These are phyloP conservation scores for Prunus yedoensis DNA, from an alignment of 331 rosid genomes.

Conservation along the genomic window DNA sequence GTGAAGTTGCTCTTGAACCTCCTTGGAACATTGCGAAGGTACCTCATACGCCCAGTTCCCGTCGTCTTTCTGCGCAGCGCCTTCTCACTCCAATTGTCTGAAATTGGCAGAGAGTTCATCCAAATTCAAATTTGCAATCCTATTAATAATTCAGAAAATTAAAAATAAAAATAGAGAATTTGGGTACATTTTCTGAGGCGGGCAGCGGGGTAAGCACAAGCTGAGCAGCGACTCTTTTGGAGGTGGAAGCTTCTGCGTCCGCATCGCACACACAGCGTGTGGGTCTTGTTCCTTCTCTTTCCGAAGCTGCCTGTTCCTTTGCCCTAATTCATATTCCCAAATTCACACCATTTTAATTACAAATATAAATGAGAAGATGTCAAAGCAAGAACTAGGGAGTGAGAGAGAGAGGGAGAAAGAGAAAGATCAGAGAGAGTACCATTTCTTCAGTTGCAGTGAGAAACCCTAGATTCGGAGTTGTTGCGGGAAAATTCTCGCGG, in stretches of 20 bases:
- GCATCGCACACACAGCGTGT: slow-evolving; percentile 37
- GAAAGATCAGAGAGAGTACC: background rate
- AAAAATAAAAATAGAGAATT: background rate
- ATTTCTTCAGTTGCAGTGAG: slow-evolving; percentile 8
- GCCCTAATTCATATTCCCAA: slow-evolving; percentile 24
- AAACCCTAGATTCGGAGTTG: slow-evolving; percentile 17
- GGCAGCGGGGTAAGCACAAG: slow-evolving; percentile 41
- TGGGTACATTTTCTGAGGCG: slow-evolving; percentile 28
- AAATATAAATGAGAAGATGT: background rate
- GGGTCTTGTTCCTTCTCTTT: slow-evolving; percentile 45
- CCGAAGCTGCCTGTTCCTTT: slow-evolving; percentile 44
- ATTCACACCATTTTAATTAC: background rate
- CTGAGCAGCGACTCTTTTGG: slow-evolving; percentile 39
- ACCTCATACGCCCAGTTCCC: slow-evolving; percentile 52
- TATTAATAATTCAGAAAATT: background rate
- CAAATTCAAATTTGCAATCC: background rate
- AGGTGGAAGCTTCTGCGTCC: slow-evolving; percentile 44
- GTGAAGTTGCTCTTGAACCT: slow-evolving; percentile 47
- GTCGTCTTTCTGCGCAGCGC: slow-evolving; percentile 49
- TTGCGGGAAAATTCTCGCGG: background rate
- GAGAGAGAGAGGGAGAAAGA: background rate
- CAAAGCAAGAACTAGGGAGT: background rate
- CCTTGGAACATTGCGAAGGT: slow-evolving; percentile 39
- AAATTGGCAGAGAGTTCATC: background rate
- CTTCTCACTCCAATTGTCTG: slow-evolving; percentile 51